phyloP scores from a whole-genome alignment of 2,329 filamentous ascomycete species.

The Aureobasidium melanogenum region DNA sequence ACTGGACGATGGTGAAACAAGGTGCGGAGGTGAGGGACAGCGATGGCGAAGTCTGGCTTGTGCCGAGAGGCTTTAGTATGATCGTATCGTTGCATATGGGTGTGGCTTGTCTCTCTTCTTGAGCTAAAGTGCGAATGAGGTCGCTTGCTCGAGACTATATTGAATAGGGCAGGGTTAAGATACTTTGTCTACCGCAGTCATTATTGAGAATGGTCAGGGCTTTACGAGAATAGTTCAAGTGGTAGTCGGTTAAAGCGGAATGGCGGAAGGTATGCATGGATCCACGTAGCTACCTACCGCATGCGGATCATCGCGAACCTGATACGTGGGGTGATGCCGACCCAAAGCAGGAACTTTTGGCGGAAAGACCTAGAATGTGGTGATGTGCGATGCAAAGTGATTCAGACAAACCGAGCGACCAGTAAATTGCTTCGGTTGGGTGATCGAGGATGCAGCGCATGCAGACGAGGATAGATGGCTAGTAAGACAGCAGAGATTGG shows the following conservation, averaged over 20 bases:
- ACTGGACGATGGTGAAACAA: neutral
- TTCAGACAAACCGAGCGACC: neutral
- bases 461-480: neutral
- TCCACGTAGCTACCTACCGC: neutral
- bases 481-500: slow-evolving; percentile 5
- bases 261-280: neutral
- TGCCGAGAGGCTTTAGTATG: neutral
- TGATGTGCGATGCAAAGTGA: neutral
- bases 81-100: neutral
- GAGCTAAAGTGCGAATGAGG: neutral
- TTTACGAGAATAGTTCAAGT: neutral
- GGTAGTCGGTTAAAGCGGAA: neutral
- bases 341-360: neutral
- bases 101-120: neutral
- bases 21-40: neutral
- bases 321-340: slow-evolving; percentile 3
- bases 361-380: neutral
- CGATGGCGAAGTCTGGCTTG: neutral
- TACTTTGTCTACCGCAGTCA: neutral
- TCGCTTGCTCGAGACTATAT: neutral
- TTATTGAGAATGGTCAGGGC: neutral
- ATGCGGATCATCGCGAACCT: neutral
- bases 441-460: neutral
- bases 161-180: neutral
- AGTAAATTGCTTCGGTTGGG: neutral